Conservation (phyloP, 2,329 filamentous ascomycete species). For the Cladophialophora chaetospira region DNA sequence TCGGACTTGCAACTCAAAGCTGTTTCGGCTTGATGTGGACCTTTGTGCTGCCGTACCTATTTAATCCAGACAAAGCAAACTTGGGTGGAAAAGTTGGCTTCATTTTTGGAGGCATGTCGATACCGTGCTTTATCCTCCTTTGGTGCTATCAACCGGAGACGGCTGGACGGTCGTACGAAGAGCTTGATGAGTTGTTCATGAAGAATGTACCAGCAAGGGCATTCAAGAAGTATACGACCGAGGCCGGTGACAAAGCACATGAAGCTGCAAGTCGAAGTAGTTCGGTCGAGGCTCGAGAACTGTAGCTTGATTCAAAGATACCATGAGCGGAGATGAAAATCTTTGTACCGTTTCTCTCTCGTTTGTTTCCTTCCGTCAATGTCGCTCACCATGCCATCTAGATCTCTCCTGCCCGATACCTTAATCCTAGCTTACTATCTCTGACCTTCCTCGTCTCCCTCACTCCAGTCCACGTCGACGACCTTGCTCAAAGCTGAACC, state of each 20-base stretch:
- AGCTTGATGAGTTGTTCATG: constrained; percentile 39
- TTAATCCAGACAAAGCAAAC: constrained; percentile 42
- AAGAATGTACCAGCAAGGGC: constrained; percentile 32
- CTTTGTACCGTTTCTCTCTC: no score
- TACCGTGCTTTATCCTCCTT: constrained; percentile 24
- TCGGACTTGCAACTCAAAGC: constrained; percentile 10
- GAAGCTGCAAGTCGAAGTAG: not conserved
- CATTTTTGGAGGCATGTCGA: constrained; percentile 43
- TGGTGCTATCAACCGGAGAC: constrained; percentile 45
- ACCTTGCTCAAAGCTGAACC: constrained; percentile 5
- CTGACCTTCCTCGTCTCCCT: no score
- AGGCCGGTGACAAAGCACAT: not conserved
- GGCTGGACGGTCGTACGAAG: constrained; percentile 37
- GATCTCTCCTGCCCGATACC: no score
- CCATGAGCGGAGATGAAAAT: no score
- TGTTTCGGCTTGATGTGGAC: constrained; percentile 38
- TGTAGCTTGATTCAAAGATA: no score
- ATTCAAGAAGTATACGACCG: constrained; percentile 25
- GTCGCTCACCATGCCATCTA: not conserved
- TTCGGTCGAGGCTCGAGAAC: not conserved
- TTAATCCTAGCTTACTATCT: no score
- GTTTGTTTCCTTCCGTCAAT: no score
- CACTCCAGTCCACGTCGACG: no score
- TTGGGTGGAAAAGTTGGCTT: constrained; percentile 44
- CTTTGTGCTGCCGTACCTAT: constrained; percentile 42